Evolutionary conservation across 1,284 basidiomycete genomes (phyloP), one percentile per base, ranked within the genome.

Genomic region (Puccinia hordei): DNA sequence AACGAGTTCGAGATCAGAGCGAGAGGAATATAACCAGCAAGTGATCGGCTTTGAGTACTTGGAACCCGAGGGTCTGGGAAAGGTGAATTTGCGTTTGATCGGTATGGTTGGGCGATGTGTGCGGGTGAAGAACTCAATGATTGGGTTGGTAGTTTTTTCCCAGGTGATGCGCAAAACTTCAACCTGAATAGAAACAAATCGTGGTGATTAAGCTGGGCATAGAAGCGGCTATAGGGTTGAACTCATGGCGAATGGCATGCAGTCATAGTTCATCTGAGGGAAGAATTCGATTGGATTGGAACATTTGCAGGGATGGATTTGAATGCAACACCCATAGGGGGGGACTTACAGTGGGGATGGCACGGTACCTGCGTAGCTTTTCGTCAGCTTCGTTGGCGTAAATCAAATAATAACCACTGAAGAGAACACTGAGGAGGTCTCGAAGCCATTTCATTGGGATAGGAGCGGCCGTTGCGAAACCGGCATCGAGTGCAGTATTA

Each of bases 101-200:
- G 89, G 87, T 27, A 98, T 86, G 35, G 84, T 81, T 0, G 89
- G 88, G 0, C 89, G 88, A 61, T 91, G 90, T 51, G 88, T 85
- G 78, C 86, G 86, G 3, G 90, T 90, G 63, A 93, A 83, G 30
- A 91, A 86, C 49, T 91, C 91, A 82, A 97, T 88, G 87, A 94
- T 93, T 81, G 95, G 95, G 86, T 98, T 97, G 55, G 63, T 82
- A 12, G 89, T 89, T 88, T 99, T 99, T 86, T 98, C 94, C 96
- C 96, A 98, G 10, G 94, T 98, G 13, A 89, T 88, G 12, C 96
- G 90, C 55, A 99, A 89, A 92, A 98, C 95, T 86, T 98, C 95
- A 38, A 98, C 78, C 78, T 80, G 24, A 53, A 73, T 27, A 17
- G 5, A 44, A 15, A 19, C 2, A 27, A 38, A 63, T 22, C 2